Evolutionary conservation across 129 eudicot species (phyloP), one percentile per base, ranked within the genome.

Genomic region (Chrysanthemum seticuspe): DNA sequence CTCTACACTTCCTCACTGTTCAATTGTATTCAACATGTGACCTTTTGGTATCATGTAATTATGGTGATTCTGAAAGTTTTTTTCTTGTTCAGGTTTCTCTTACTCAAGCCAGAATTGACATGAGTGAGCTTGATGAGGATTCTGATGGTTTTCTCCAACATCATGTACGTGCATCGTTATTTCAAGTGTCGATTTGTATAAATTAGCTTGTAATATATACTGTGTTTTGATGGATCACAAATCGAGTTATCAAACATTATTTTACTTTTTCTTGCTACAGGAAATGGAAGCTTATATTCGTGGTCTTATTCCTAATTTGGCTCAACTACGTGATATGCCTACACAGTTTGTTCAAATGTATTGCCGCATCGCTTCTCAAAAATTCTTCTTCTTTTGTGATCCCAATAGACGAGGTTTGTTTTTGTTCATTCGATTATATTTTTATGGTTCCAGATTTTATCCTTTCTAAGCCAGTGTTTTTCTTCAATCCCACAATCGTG

Each of bases 81-180:
- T 59, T 52, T 23, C 25, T 23, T 23, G 69, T 80, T 66, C 96
- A 94, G 98, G 98, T 90, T 79, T 94, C 98, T 44, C 97, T 94
- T 63, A 94, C 98, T 49, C 98, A 94, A 80, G 98, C 98, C 54
- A 87, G 98, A 73, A 94, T 94, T 52, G 98, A 94, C 76, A 94
- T 94, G 98, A 94, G 98, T 74, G 98, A 94, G 93, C 97, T 94
- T 67, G 98, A 94, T 77, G 97, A 90, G 64, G 98, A 94, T 86
- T 94, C 98, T 63, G 98, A 94, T 81, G 98, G 98, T 67, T 94
- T 94, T 67, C 98, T 94, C 77, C 98, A 85, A 76, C 89, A 92
- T 72, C 86, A 83, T 86, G 98, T 90, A 84, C 63, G 93, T 71
- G 59, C 68, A 55, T 53, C 25, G 45, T 31, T 36, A 62, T 65